Conservation (phyloP, 176 grass and related monocot species). For the Puya raimondii region DNA sequence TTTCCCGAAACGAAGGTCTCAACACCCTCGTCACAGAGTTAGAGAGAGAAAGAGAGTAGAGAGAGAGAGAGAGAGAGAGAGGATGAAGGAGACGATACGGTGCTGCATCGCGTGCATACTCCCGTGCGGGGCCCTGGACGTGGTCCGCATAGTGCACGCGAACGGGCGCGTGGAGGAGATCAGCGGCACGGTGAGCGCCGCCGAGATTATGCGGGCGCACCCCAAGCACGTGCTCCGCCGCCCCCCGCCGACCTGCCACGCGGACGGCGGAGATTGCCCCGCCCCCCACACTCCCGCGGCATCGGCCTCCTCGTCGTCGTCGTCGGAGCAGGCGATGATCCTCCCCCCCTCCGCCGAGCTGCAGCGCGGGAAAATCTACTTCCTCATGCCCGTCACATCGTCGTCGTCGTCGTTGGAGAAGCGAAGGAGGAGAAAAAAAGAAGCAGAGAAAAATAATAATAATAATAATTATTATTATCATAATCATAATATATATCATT, state of each 20-base stretch:
- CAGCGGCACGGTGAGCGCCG: conserved; percentile 58
- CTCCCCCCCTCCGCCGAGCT: conserved; percentile 84
- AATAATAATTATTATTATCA: no score
- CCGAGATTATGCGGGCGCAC: conserved; percentile 82
- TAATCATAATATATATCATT: no score
- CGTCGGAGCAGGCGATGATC: conserved; percentile 27
- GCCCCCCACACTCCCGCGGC: conserved; percentile 10
- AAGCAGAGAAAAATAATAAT: conserved; percentile 5
- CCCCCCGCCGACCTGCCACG: conserved; percentile 43
- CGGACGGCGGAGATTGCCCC: conserved; percentile 30
- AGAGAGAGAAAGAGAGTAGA: background rate
- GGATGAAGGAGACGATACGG: conserved; percentile 54
- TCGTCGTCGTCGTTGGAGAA: conserved; percentile 16
- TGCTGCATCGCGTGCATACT: conserved; percentile 99
- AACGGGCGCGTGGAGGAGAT: conserved; percentile 93
- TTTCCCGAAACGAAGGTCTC: no score
- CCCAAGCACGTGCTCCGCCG: conserved; percentile 83
- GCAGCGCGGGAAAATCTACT: conserved; percentile 93
- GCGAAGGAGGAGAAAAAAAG: conserved; percentile 56
- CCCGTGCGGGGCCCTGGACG: conserved; percentile 90
- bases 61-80: background rate
- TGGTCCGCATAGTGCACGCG: conserved; percentile 95
- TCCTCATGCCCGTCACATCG: conserved; percentile 60
- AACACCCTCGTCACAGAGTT: no score
- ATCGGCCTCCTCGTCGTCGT: no score